A percentile compares a stretch with the other conserved stretches of the same genome.
Evolutionary conservation across 2,329 filamentous ascomycete genomes (phyloP).

Genomic region (Fusarium udum): DNA sequence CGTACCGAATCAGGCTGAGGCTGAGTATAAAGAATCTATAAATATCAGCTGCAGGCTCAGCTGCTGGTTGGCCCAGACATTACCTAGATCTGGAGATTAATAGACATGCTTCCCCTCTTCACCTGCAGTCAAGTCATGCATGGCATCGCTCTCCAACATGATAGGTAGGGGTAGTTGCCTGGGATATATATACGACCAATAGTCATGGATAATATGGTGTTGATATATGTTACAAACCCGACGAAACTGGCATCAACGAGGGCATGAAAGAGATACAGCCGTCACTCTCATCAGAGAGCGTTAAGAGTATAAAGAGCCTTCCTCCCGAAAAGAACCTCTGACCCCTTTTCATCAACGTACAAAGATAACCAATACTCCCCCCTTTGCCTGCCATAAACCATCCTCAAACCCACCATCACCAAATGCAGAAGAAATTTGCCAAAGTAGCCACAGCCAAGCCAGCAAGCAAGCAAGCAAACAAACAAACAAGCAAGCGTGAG

Average conservation of each 20-base stretch:
- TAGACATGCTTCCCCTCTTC: not conserved
- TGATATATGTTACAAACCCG: constrained; percentile 7
- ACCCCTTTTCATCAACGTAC: constrained; percentile 23
- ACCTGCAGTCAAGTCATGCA: not conserved
- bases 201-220: not conserved
- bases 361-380: constrained; percentile 39
- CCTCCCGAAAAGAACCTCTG: constrained; percentile 12
- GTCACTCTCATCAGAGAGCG: constrained; percentile 7
- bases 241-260: not conserved
- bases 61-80: not conserved
- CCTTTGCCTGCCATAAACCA: not conserved
- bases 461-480: not conserved
- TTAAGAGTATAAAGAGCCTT: constrained; percentile 8
- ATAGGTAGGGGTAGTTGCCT: not conserved
- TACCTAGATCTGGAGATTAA: not conserved
- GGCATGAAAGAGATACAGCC: constrained; percentile 13
- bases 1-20: constrained; percentile 4
- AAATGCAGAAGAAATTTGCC: constrained; percentile 15
- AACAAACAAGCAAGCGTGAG: constrained; percentile 10
- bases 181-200: not conserved
- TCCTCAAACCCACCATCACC: not conserved
- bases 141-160: not conserved
- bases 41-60: not conserved
- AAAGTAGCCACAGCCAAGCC: constrained; percentile 9
- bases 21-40: not conserved